Conservation (phyloP, 2,329 filamentous ascomycete genomes). For the Pseudocercospora macadamiae region DNA sequence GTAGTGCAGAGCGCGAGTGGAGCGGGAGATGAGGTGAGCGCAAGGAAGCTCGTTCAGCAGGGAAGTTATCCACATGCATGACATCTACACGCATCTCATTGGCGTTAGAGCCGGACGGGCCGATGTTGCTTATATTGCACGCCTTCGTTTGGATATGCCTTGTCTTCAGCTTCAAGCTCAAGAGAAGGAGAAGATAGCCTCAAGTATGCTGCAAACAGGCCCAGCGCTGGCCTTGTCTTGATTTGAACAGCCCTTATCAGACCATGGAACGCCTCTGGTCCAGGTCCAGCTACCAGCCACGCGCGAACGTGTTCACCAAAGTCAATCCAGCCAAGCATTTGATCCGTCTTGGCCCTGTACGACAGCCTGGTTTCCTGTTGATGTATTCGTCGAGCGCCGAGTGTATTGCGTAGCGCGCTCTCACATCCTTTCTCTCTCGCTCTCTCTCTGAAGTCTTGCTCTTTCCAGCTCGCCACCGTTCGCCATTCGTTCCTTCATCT, state of each 20-base stretch:
- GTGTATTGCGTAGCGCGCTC: constrained; percentile 1
- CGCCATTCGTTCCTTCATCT: not conserved
- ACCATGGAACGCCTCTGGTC: not conserved
- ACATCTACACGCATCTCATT: constrained; percentile 9
- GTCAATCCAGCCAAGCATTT: constrained; percentile 2
- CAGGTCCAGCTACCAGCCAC: not conserved
- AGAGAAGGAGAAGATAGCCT: not conserved
- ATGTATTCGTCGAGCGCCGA: not conserved
- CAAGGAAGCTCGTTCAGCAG: not conserved
- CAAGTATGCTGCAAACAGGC: not conserved
- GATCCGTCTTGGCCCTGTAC: constrained; percentile 4
- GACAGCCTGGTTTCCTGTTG: not conserved
- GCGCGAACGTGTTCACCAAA: not conserved
- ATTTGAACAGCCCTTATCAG: not conserved
- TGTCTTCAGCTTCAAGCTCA: not conserved
- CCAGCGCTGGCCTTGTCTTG: not conserved
- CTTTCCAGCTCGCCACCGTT: not conserved
- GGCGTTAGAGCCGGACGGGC: not conserved
- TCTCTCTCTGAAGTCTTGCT: not conserved
- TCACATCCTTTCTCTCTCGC: not conserved
- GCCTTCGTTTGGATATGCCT: not conserved
- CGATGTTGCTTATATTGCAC: constrained; percentile 2
- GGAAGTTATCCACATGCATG: constrained; percentile 3
- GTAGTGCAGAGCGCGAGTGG: not conserved
- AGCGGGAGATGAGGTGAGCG: not conserved